Evolutionary conservation across 768 basidiomycete genomes (phyloP), one percentile per base, ranked within the genome.

Genomic region (Hygrophorus pudorinus): DNA sequence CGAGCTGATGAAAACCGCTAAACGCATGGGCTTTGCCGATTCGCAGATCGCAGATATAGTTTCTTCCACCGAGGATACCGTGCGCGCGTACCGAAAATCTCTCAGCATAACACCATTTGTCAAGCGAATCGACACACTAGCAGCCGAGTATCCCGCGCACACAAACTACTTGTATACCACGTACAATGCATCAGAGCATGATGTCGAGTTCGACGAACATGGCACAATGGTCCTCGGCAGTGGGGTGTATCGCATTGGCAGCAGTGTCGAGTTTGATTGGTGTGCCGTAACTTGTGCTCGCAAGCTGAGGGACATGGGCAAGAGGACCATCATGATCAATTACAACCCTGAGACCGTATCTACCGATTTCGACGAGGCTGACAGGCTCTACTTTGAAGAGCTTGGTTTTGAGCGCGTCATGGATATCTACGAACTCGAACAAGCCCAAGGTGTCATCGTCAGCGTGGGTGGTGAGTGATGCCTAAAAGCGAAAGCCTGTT

Each of bases 141-240:
- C 96, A 21, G 96, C 96, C 48, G 96, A 99, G 64, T 99, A 85
- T 68, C 96, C 96, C 18, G 96, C 96, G 1, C 84, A 93, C 63
- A 99, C 96, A 51, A 98, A 98, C 71, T 98, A 98, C 66, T 84
- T 99, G 46, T 99, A 98, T 68, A 98, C 94, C 14, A 98, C 96
- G 14, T 99, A 98, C 73, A 97, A 98, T 56, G 96, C 92, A 2
- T 85, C 89, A 0, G 78, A 84, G 49, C 96, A 99, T 53, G 96
- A 99, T 56, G 84, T 99, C 59, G 78, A 87, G 16, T 98, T 98
- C 59, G 72, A 93, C 56, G 94, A 98, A 54, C 79, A 96, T 52
- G 96, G 96, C 34, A 98, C 92, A n/a, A 96, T 98, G 89, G 94
- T 99, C 17, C 81, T 98, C 17, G 96, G 96, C 18, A 89, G 85